Percentiles rank a stretch among this genome's conserved stretches.
phyloP scores from a whole-genome alignment of 2,329 filamentous ascomycete species.

The Phaeomoniella chlamydospora region DNA sequence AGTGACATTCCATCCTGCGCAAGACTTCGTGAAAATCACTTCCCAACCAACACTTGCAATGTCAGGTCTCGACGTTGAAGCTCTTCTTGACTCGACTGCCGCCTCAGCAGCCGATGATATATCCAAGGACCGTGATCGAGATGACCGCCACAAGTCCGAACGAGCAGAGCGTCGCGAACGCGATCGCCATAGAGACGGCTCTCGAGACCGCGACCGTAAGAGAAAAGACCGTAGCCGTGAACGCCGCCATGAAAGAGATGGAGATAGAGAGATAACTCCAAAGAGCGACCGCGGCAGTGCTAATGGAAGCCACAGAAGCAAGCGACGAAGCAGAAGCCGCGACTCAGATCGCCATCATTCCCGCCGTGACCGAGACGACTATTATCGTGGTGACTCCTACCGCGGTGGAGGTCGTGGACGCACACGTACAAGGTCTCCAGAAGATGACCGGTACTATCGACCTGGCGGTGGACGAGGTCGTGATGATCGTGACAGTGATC shows the following conservation, averaged over 20 bases:
- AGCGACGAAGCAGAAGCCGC: slow-evolving; percentile 64
- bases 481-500: slow-evolving; percentile 31
- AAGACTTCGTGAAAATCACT: background rate
- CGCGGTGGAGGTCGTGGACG: slow-evolving; percentile 49
- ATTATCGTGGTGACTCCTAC: slow-evolving; percentile 54
- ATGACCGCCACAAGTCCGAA: slow-evolving; percentile 42
- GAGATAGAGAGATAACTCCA: slow-evolving; percentile 48
- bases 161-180: slow-evolving; percentile 39
- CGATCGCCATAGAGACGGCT: slow-evolving; percentile 43
- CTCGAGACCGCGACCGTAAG: slow-evolving; percentile 40
- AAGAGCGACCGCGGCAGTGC: slow-evolving; percentile 60
- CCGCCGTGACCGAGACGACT: slow-evolving; percentile 48
- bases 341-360: slow-evolving; percentile 61
- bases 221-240: slow-evolving; percentile 47
- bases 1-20: slow-evolving; percentile 1
- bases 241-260: slow-evolving; percentile 34
- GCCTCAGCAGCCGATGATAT: slow-evolving; percentile 28
- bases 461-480: slow-evolving; percentile 29
- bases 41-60: slow-evolving; percentile 26
- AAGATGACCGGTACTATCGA: slow-evolving; percentile 43
- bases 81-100: slow-evolving; percentile 74
- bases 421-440: slow-evolving; percentile 59
- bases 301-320: slow-evolving; percentile 60
- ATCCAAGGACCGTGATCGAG: slow-evolving; percentile 35
- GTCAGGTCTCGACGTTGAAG: slow-evolving; percentile 72